A percentile compares a stretch with the other conserved stretches of the same genome.
Evolutionary conservation across 495 filamentous ascomycete genomes (phyloP).

Genomic region (Penicillium manginii): DNA sequence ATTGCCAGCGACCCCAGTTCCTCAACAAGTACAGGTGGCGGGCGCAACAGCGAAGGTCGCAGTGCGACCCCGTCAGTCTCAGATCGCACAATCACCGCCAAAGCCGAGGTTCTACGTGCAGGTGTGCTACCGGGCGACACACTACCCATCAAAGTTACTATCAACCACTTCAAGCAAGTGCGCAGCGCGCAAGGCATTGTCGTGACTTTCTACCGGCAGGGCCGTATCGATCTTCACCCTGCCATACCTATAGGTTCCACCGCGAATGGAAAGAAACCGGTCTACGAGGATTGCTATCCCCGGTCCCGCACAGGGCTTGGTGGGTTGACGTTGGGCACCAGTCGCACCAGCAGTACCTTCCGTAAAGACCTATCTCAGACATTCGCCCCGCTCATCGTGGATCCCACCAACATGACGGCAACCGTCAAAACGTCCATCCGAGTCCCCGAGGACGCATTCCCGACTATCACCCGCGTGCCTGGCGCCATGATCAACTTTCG

Average conservation of each 20-base stretch:
- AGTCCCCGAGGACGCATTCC: constrained; percentile 88
- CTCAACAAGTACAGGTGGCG: constrained; percentile 39
- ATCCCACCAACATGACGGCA: constrained; percentile 75
- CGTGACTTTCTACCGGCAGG: constrained; percentile 88
- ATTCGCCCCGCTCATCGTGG: constrained; percentile 82
- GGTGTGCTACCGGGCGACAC: constrained; percentile 87
- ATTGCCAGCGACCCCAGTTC: constrained; percentile 44
- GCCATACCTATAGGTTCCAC: constrained; percentile 63
- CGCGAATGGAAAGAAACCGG: constrained; percentile 64
- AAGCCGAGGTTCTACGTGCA: constrained; percentile 77
- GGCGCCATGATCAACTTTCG: constrained; percentile 91
- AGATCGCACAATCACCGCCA: constrained; percentile 79
- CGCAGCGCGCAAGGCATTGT: constrained; percentile 92
- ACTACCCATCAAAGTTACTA: constrained; percentile 75
- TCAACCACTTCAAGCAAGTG: constrained; percentile 84
- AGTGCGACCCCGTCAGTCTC: constrained; percentile 45
- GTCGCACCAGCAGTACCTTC: constrained; percentile 82
- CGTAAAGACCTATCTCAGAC: constrained; percentile 91
- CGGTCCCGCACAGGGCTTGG: constrained; percentile 72
- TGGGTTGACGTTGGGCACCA: constrained; percentile 78
- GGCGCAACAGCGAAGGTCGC: constrained; percentile 47
- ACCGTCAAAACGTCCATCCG: constrained; percentile 79
- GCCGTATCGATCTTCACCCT: constrained; percentile 87
- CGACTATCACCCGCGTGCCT: constrained; percentile 86
- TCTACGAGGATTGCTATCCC: constrained; percentile 84